Evolutionary conservation across 331 rosid species (phyloP), one percentile per base, ranked within the genome.

Genomic region (Malus hybrid): DNA sequence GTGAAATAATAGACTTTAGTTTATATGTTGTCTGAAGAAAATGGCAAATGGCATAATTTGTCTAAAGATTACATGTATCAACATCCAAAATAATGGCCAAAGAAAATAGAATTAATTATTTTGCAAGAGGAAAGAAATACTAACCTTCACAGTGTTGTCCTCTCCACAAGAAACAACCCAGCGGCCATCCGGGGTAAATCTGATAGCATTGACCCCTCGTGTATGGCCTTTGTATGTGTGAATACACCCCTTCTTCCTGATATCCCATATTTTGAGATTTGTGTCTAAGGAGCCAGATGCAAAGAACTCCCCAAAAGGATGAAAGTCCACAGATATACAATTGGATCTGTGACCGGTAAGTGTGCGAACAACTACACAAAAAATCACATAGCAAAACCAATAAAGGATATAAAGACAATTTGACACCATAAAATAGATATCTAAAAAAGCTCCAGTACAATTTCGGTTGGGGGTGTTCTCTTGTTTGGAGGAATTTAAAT

Each of bases 121-220:
- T 42, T 24, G 39, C 12, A 71, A 62, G 46, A 54, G 66, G 69
- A 69, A 82, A 81, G 80, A 12, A 28, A 79, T 67, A 46, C 83
- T 67, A 84, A 95, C 99, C 97, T 95, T 95, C 80, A 95, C 99
- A 4, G 97, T 92, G 83, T 95, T 89, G 87, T 95, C 99, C 87
- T 95, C 99, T 73, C 99, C 99, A 76, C 99, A 96, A 57, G 99
- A 95, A 74, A 95, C 99, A 84, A 95, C 97, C 99, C 99, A 95
- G 5, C 99, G 99, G 69, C 99, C 99, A 88, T 95, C 99, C 8
- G 99, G 99, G 80, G 99, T 95, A 86, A 95, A 95, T 85, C 97
- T 87, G 78, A 95, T 95, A 31, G 97, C 96, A 86, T 90, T 95
- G 69, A 95, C 99, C 77, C 99, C 99, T 79, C 99, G 91, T 54